phyloP scores from a whole-genome alignment of 2,329 filamentous ascomycete genomes.

The Capronia americana region DNA sequence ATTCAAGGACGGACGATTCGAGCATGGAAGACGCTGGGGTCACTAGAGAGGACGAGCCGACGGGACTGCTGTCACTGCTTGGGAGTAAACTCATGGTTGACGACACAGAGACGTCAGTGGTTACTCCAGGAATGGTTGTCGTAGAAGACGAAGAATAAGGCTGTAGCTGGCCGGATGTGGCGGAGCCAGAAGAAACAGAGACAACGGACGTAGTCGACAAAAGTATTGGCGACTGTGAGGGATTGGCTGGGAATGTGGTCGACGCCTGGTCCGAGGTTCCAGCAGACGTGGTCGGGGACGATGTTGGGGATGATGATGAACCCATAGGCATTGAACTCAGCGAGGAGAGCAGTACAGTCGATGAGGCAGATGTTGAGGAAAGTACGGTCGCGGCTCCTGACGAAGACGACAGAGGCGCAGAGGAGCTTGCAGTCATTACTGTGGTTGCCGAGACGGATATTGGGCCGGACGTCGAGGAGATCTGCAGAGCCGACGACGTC shows the following conservation, averaged over 20 bases:
- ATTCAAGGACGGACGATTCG: not conserved
- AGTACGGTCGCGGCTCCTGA: not conserved
- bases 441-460: not conserved
- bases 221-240: not conserved
- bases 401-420: not conserved
- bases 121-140: not conserved
- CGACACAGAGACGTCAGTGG: not conserved
- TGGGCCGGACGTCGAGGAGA: not conserved
- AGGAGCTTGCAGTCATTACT: not conserved
- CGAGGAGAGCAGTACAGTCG: not conserved
- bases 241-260: not conserved
- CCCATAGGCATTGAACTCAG: not conserved
- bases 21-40: not conserved
- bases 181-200: not conserved
- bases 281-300: not conserved
- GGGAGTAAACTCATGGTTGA: not conserved
- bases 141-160: not conserved
- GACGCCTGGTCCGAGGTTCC: not conserved
- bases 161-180: constrained; percentile 1
- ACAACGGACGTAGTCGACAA: not conserved
- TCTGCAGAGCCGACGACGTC: not conserved
- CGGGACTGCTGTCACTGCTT: not conserved
- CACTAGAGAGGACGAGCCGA: not conserved
- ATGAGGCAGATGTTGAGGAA: not conserved
- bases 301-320: not conserved